Percentiles rank a stretch among this genome's conserved stretches.
phyloP scores from a whole-genome alignment of 192 early-diverging fungal species.

The Backusella psychrophila region DNA sequence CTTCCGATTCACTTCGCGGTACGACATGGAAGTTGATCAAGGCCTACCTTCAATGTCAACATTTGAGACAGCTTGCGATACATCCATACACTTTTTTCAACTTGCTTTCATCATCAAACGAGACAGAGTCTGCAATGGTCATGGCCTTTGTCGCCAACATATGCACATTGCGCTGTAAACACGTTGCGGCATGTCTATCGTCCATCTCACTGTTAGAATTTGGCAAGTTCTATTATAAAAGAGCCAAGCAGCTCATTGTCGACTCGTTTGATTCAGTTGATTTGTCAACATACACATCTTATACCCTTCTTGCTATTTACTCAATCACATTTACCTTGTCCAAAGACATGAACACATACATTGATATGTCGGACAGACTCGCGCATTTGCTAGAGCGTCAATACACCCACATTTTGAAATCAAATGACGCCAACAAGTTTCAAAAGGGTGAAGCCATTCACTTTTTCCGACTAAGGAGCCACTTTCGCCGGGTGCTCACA shows the following conservation, averaged over 20 bases:
- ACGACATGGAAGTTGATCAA: background rate
- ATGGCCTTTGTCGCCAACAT: constrained; percentile 9
- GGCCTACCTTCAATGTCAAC: constrained; percentile 10
- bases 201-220: background rate
- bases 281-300: constrained; percentile 2
- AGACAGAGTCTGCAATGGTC: background rate
- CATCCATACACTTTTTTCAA: constrained; percentile 11
- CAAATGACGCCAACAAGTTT: background rate
- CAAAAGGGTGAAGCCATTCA: constrained; percentile 1
- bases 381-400: background rate
- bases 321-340: background rate
- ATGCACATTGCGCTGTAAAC: constrained; percentile 13
- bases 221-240: constrained; percentile 10
- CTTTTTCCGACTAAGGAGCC: background rate
- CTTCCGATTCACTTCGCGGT: background rate
- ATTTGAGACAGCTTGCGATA: constrained; percentile 12
- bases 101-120: background rate
- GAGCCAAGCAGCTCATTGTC: constrained; percentile 2
- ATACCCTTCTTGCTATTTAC: constrained; percentile 4
- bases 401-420: background rate
- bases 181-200: background rate
- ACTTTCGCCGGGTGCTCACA: background rate
- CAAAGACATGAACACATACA: background rate
- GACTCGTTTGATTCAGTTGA: constrained; percentile 1
- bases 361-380: background rate